These are phyloP conservation scores for Cardiospermum halicacabum DNA, from an alignment of 345 rosid genomes.

Conservation along the genomic window DNA sequence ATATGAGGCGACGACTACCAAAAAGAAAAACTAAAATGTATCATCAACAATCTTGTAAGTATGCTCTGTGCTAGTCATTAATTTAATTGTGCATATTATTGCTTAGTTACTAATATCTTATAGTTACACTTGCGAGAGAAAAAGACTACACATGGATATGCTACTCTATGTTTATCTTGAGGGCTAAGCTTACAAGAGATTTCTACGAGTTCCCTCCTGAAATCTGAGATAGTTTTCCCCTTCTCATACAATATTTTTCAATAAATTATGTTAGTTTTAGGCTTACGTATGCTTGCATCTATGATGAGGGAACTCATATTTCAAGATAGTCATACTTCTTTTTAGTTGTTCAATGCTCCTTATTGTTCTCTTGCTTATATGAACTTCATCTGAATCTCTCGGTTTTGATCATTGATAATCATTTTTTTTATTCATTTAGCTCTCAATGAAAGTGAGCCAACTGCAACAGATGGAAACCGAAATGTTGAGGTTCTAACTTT, in stretches of 20 bases:
- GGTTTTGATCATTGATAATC: constrained; percentile 16
- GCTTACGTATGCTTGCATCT: background rate
- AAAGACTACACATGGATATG: no score
- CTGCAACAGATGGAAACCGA: constrained; percentile 28
- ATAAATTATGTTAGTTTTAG: background rate
- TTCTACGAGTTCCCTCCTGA: no score
- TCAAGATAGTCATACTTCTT: background rate
- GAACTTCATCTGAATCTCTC: background rate
- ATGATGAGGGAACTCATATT: background rate
- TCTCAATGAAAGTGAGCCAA: constrained; percentile 45
- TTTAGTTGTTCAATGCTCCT: background rate
- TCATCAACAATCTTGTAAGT: background rate
- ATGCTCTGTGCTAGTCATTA: background rate
- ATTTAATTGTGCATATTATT: background rate
- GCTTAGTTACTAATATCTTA: no score
- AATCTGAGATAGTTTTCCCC: no score
- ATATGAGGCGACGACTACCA: background rate
- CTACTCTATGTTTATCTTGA: no score
- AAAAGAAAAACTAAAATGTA: background rate
- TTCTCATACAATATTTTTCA: background rate
- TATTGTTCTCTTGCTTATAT: background rate
- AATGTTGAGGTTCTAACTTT: constrained; percentile 47
- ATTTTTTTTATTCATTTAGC: constrained; percentile 16
- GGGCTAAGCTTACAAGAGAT: no score
- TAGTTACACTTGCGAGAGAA: background rate